Base-by-base conservation (phyloP, 2,329 filamentous ascomycete species). In the Herpomyces periplanetae region DNA sequence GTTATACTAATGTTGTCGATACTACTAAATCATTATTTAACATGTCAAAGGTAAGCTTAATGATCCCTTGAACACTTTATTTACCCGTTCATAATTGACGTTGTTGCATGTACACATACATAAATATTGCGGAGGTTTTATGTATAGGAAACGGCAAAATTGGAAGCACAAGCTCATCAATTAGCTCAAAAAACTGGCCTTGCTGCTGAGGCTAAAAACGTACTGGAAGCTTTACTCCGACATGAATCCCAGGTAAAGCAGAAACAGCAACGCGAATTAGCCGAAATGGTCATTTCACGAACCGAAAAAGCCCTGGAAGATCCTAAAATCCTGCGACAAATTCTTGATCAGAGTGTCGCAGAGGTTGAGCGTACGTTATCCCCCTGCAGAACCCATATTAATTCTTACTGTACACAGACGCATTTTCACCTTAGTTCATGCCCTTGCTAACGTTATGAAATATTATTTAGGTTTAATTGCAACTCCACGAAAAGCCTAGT, bases 181-280 rank as follows among this genome's bases (percentile, higher is more conserved):
- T 59, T 91, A 31, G 71, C 91, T 56, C 80, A 96, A 49, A 62
- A 61, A 49, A 88, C 75, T 25, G 65, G 71, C 32, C 51, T 96
- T 29, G 71, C 71, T 23, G 49, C 57, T 27, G 80, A 96, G 54
- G 75, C 75, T 37, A 96, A 88, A 62, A 36, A 53, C 25, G 80
- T 91, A 24, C 60, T 96, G 28, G 80, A 96, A 42, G 88, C 71
- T 23, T 96, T 80, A 84, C 73, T 91, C 28, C 65, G 80, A 40
- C 96, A 96, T 45, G 80, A 96, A 51, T 50, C 65, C 34, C 80
- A 91, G 52, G 73, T 96, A 38, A 96, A 91, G 65, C 64, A 75
- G 51, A 64, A 80, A 42, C 71, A 96, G 52, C 80, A 96, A 56
- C 62, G 54, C 45, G 80, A 96, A 54, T 58, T 96, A 29, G 69